phyloP scores from a whole-genome alignment of 2,329 filamentous ascomycete genomes.

The Pseudocercospora fijiensis region DNA sequence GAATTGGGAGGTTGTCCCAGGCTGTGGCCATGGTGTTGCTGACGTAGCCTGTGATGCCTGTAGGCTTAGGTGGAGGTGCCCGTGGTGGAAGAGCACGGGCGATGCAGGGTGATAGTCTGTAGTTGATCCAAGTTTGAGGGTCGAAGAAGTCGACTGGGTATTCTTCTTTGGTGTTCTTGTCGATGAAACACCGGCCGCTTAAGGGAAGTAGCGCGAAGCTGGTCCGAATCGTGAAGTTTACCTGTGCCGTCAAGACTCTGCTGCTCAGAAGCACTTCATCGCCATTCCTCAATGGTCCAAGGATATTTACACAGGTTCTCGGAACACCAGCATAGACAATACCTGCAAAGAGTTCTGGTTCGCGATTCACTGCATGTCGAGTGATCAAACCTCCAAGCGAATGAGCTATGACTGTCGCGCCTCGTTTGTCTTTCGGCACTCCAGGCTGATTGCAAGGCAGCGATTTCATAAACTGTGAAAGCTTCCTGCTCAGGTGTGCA shows the following conservation, averaged over 20 bases:
- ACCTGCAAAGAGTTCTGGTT: slow-evolving; percentile 80
- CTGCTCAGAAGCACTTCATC: slow-evolving; percentile 88
- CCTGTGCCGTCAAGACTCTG: slow-evolving; percentile 83
- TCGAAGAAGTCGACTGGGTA: slow-evolving; percentile 85
- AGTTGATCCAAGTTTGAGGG: slow-evolving; percentile 73
- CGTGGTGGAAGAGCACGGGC: slow-evolving; percentile 63
- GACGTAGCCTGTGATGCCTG: slow-evolving; percentile 48
- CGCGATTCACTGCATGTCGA: slow-evolving; percentile 79
- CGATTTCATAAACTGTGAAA: slow-evolving; percentile 71
- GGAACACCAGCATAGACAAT: slow-evolving; percentile 84
- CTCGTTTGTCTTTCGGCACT: slow-evolving; percentile 55
- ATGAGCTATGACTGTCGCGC: slow-evolving; percentile 81
- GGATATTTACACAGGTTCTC: slow-evolving; percentile 83
- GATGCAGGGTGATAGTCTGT: slow-evolving; percentile 75
- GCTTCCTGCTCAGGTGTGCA: slow-evolving; percentile 65
- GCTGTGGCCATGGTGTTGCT: slow-evolving; percentile 48
- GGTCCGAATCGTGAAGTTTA: slow-evolving; percentile 88
- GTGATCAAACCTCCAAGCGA: slow-evolving; percentile 85
- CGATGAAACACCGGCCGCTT: slow-evolving; percentile 82
- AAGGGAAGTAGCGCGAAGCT: slow-evolving; percentile 83
- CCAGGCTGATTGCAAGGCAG: slow-evolving; percentile 71
- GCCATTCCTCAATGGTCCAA: slow-evolving; percentile 86
- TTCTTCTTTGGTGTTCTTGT: slow-evolving; percentile 75
- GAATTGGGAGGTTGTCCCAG: slow-evolving; percentile 37
- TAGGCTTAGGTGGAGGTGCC: slow-evolving; percentile 32